Conservation (phyloP, 495 filamentous ascomycete genomes). For the Xeromyces bisporus region DNA sequence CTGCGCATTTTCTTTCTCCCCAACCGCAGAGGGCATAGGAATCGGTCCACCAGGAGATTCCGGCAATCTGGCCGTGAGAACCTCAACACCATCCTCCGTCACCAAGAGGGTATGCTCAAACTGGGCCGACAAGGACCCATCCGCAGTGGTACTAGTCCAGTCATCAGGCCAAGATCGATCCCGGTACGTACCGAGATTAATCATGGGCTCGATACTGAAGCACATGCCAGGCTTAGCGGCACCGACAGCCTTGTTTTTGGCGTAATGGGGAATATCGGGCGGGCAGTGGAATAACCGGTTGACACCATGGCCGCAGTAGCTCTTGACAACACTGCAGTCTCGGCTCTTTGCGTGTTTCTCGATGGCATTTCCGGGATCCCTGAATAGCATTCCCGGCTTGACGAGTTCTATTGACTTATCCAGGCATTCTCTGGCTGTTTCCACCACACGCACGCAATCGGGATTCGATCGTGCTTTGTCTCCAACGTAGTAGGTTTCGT, state of each 20-base stretch:
- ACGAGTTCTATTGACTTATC: constrained; percentile 71
- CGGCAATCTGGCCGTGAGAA: constrained; percentile 67
- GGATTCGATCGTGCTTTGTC: constrained; percentile 55
- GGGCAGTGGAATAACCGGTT: constrained; percentile 72
- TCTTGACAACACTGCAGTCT: constrained; percentile 67
- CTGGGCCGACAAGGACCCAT: constrained; percentile 70
- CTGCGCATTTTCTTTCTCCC: background rate
- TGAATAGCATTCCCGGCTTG: constrained; percentile 73
- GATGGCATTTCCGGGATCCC: constrained; percentile 68
- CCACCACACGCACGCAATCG: constrained; percentile 70
- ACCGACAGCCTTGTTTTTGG: constrained; percentile 79
- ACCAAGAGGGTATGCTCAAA: constrained; percentile 93
- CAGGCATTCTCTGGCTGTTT: constrained; percentile 64
- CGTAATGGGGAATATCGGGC: constrained; percentile 78
- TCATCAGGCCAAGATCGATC: constrained; percentile 84
- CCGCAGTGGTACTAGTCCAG: constrained; percentile 73
- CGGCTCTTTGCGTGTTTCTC: constrained; percentile 70
- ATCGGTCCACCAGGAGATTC: constrained; percentile 77
- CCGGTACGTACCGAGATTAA: constrained; percentile 60
- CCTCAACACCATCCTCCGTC: constrained; percentile 83
- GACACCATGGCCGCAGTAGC: constrained; percentile 83
- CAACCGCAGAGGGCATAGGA: constrained; percentile 35
- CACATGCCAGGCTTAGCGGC: constrained; percentile 79
- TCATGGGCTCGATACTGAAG: constrained; percentile 90
- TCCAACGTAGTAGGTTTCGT: constrained; percentile 86